Base-by-base conservation (phyloP, 2,329 filamentous ascomycete genomes). In the Sordariomycetes sp. region DNA sequence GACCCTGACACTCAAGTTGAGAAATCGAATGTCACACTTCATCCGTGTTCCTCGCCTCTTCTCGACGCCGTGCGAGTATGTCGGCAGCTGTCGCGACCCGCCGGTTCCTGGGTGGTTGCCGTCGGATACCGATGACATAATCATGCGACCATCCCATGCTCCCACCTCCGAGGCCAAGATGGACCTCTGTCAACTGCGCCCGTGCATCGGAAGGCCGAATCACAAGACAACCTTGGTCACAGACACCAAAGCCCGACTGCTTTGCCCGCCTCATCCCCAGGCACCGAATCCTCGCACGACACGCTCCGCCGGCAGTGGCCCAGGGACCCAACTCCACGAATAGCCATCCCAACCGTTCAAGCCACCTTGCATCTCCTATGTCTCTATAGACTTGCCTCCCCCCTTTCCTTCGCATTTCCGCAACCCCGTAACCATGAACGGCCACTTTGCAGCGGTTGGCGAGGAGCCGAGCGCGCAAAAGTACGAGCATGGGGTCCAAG, bases 401-500 rank as follows among this genome's bases (percentile, higher is more conserved):
- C 22, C 51, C 53, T 52, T 35, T 51, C 12, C 22, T 35, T 13
- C 22, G 17, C 51, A 25, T 57, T 54, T 51, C n/a, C 1, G 34
- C 22, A 39, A 17, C 36, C 15, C 22, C n/a, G 10, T 36, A 25
- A 54, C 32, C 24, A 85, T 90, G 83, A 95, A 94, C 73, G 85
- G 86, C 69, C 87, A 92, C 70, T 90, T 92, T 72, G 85, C 87
- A 64, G 77, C 81, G 57, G 82, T 88, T 69, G 86, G 86, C 74
- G 78, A 84, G 60, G 76, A 78, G 73, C 78, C 82, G 66, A 74
- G 76, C 61, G 77, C 79, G 63, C 77, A 82, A 68, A 78, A 84
- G 62, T 97, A 92, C 71, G 88, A 90, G 67, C 88, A 96, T 80
- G 94, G 94, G 68, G 89, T 97, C 67, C 94, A 99, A 74, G 90